These are phyloP conservation scores for Prunus yedoensis DNA, from an alignment of 331 rosid species.

Conservation along the genomic window DNA sequence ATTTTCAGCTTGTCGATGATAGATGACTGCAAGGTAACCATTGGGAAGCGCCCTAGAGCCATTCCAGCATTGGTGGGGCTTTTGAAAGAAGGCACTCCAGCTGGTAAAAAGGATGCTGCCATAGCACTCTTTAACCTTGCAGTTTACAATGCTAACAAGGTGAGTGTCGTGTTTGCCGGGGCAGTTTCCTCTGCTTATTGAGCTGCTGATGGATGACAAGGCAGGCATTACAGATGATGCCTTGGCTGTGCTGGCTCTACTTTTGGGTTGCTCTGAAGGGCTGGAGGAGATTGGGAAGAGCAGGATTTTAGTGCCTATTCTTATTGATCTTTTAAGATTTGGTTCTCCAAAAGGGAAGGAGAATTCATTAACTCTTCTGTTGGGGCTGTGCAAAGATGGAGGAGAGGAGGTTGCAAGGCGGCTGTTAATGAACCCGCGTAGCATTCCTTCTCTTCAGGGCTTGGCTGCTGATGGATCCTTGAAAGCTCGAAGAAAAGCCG, in stretches of 20 bases:
- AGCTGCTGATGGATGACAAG: conserved; percentile 74
- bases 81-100: conserved; percentile 69
- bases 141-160: conserved; percentile 70
- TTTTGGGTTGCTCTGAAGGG: conserved; percentile 70
- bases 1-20: conserved; percentile 73
- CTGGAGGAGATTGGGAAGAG: conserved; percentile 65
- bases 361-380: conserved; percentile 63
- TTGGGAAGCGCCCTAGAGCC: conserved; percentile 61
- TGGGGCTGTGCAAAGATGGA: conserved; percentile 87
- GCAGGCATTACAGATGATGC: conserved; percentile 85
- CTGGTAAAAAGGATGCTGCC: conserved; percentile 86
- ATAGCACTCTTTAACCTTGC: conserved; percentile 76
- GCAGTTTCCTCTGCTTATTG: conserved; percentile 61
- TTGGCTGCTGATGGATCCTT: conserved; percentile 73
- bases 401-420: conserved; percentile 71
- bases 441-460: conserved; percentile 84
- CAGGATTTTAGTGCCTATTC: conserved; percentile 61
- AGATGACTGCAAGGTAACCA: conserved; percentile 67
- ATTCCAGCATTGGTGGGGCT: conserved; percentile 79
- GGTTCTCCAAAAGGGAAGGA: conserved; percentile 93
- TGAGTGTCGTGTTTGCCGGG: conserved; percentile 47
- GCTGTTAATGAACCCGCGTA: conserved; percentile 69
- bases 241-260: conserved; percentile 60
- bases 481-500: conserved; percentile 81
- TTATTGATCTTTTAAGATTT: conserved; percentile 82